Evolutionary conservation across 352 stramenopile species (phyloP), one percentile per base, ranked within the genome.

Genomic region (Thraustochytrium striatum): DNA sequence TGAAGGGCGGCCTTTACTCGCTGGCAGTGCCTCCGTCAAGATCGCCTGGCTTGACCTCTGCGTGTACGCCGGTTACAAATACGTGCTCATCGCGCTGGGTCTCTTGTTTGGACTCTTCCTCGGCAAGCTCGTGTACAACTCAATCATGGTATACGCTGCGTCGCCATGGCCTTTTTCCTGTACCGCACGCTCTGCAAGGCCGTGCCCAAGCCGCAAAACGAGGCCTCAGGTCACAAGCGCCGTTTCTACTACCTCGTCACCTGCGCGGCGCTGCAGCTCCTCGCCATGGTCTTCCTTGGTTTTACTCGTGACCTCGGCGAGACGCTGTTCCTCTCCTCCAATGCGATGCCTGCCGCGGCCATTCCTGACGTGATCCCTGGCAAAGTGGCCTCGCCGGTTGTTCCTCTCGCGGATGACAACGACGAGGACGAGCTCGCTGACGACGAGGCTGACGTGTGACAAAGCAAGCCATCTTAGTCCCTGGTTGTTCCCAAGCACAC

Each of bases 31-130:
- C 53, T 90, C 94, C 85, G 79, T 72, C 83, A 75, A 65, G 53
- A n/a, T 97, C 72, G 88, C 91, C 39, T 92, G 97, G 53, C 86
- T 99, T 47, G 97, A 99, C 84, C 83, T 99, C 57, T 87, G 98
- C 59, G 92, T 91, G 41, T 98, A 97, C 84, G 98, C 94, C 13
- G 96, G 96, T 69, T 99, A 99, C 91, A 99, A 99, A 87, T 99
- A 98, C 87, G 92, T 99, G 47, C 91, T 92, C 33, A 86, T 98
- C 1, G 58, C 36, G 8, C 5, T 81, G 19, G 33, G 16, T 16
- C 13, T 62, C 28, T 50, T 82, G 2, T 53, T 52, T 38, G 72
- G 65, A 5, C 33, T 85, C n/a, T 57, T 52, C 21, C 47, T 84
- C 38, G 68, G 80, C 33, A 35, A 21, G 21, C 72, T 82, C 5